Evolutionary conservation across 805 yeast genomes (phyloP), one percentile per base, ranked within the genome.

Genomic region (Helenozyma baotianmanensis): DNA sequence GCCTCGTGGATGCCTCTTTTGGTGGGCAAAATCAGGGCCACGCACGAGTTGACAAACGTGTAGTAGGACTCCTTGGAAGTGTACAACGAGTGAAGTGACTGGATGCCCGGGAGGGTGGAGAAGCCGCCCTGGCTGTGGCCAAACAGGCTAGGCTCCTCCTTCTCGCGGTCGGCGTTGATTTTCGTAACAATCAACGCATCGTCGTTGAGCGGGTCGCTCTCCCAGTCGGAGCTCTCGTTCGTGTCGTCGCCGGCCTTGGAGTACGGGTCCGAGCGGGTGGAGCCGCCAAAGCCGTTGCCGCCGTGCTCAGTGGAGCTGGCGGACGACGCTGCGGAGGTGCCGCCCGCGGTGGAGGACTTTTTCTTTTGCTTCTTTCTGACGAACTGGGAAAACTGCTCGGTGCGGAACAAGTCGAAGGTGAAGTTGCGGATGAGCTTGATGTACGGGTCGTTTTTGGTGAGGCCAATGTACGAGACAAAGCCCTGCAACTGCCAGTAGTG

Each of bases 401-500:
- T 45, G 31, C 48, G 43, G 32, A 66, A 53, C 6, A 64, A 45
- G 19, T 51, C 42, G 11, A 61, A 47, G 8, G 62, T 59, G 42
- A 54, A 66, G 17, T 54, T 56, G 15, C 72, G 48, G 19, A 64
- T 47, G 25, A 62, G 50, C 30, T 57, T 60, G 26, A 62, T 55
- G 35, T 58, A 66, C 3, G 64, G 61, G 38, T 66, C 72, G 28
- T 60, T 48, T 39, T 64, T 66, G 4, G 67, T 58, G 21, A 64
- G 40, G 4, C 70, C 71, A 16, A 62, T 52, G 29, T 61, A 65
- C 1, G 70, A 60, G 14, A 65, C 32, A 6, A 55, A 50, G 2
- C 72, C 72, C 28, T 64, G 69, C 29, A 54, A 58, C 39, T 64
- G 70, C 59, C 68, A 56, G 15, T 40, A 38, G 2, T 55, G 50